A percentile compares a stretch with the other conserved stretches of the same genome.
Conservation (phyloP, 2,329 filamentous ascomycete species). For the Pseudogymnoascus sp. region DNA sequence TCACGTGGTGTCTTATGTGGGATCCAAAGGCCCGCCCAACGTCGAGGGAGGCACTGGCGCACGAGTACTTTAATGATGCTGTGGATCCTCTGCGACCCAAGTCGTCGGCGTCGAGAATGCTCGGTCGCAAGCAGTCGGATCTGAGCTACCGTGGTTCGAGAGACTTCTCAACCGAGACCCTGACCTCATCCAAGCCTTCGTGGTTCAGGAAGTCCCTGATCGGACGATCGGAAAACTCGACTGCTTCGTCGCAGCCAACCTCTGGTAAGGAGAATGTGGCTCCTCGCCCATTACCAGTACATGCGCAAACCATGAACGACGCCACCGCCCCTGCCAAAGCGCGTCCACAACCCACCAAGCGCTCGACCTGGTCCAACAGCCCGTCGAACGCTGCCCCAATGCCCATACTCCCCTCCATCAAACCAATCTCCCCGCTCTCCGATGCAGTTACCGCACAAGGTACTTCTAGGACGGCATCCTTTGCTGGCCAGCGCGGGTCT, state of each 20-base stretch:
- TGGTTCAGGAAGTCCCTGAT: slow-evolving; percentile 98
- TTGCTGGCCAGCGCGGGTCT: slow-evolving; percentile 37
- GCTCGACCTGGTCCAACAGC: slow-evolving; percentile 89
- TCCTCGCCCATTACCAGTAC: slow-evolving; percentile 41
- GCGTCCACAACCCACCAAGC: slow-evolving; percentile 59
- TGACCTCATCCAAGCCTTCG: slow-evolving; percentile 73
- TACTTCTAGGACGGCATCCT: slow-evolving; percentile 54
- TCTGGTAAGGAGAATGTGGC: slow-evolving; percentile 40
- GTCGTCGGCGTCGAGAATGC: slow-evolving; percentile 74
- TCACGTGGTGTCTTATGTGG: slow-evolving; percentile 99
- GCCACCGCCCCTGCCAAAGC: slow-evolving; percentile 39
- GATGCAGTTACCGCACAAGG: slow-evolving; percentile 88
- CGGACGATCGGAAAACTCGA: slow-evolving; percentile 64
- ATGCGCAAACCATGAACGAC: slow-evolving; percentile 36
- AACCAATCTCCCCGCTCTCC: slow-evolving; percentile 92
- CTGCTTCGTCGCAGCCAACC: slow-evolving; percentile 47
- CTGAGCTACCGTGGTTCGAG: slow-evolving; percentile 61
- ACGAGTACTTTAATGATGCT: slow-evolving; percentile 91
- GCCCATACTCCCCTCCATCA: slow-evolving; percentile 90
- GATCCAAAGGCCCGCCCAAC: slow-evolving; percentile 89
- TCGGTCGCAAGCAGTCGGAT: slow-evolving; percentile 87
- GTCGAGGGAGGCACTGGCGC: slow-evolving; percentile 85
- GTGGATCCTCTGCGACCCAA: slow-evolving; percentile 89
- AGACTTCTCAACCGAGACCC: slow-evolving; percentile 48
- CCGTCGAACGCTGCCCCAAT: slow-evolving; percentile 78